These are phyloP conservation scores for Sporothrix globosa DNA, from an alignment of 2,329 filamentous ascomycete species.

Conservation along the genomic window DNA sequence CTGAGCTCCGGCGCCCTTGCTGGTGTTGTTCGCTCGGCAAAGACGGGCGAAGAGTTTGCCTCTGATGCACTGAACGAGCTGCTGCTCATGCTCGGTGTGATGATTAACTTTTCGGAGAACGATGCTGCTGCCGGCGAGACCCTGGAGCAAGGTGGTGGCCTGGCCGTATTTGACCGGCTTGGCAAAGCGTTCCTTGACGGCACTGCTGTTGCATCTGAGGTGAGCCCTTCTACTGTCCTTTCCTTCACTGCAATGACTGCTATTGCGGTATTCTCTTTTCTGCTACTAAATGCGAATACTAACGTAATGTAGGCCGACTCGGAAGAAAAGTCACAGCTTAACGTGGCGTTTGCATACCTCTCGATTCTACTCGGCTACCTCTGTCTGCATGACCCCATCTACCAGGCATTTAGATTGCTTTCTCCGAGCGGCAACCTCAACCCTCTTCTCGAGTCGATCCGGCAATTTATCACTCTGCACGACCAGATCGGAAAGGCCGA, in stretches of 20 bases:
- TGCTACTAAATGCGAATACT: constrained; percentile 25
- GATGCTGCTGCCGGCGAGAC: constrained; percentile 63
- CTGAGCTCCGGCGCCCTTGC: constrained; percentile 58
- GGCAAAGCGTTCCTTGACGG: constrained; percentile 69
- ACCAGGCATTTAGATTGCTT: constrained; percentile 49
- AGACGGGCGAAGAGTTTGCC: constrained; percentile 54
- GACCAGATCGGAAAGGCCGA: constrained; percentile 52
- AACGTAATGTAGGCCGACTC: constrained; percentile 62
- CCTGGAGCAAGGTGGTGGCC: constrained; percentile 46
- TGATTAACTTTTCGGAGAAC: constrained; percentile 87
- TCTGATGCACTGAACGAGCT: constrained; percentile 66
- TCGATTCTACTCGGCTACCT: constrained; percentile 82
- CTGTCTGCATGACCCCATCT: constrained; percentile 59
- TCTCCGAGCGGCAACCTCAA: constrained; percentile 51
- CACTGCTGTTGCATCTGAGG: constrained; percentile 67
- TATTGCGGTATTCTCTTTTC: background rate
- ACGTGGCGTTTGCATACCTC: constrained; percentile 85
- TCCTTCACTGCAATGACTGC: background rate
- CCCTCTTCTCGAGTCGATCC: constrained; percentile 56
- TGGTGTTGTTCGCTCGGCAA: constrained; percentile 50
- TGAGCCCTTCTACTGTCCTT: constrained; percentile 47
- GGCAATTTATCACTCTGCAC: constrained; percentile 59
- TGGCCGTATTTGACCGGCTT: constrained; percentile 53
- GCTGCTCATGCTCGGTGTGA: constrained; percentile 75
- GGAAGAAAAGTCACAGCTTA: constrained; percentile 73